Evolutionary conservation across 2,329 filamentous ascomycete genomes (phyloP), one percentile per base, ranked within the genome.

Genomic region (Calonectria leucothoes): DNA sequence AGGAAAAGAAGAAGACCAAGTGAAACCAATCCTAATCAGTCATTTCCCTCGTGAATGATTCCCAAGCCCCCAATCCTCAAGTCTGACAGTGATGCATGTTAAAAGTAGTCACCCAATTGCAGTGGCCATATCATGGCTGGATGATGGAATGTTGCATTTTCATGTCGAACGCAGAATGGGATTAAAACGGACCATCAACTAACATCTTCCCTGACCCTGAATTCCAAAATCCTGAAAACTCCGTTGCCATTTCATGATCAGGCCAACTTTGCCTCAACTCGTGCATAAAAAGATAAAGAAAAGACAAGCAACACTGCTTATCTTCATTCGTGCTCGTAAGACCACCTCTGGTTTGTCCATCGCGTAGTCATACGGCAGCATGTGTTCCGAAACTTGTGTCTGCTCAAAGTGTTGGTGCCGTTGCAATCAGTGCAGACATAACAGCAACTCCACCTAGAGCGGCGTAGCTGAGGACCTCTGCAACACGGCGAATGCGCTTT

Each of bases 361-460:
- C 17, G 27, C 15, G 12, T 29, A n/a, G 12, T 49, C 35, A 39
- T 14, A 6, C 8, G 2, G 33, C 14, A 61, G 33, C 6, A 27
- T 23, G n/a, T 31, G 17, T 35, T 25, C n/a, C 12, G 15, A 37
- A 31, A 25, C 14, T 33, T 4, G n/a, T 17, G 6, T 65, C 8
- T 10, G 25, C 23, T 66, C n/a, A 75, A 17, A 81, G 72, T 14
- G 77, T 75, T 4, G 84, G 84, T 4, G 84, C 84, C 4, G 84
- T 85, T 25, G 83, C 84, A 65, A 86, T 85, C 42, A 86, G 74
- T 4, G 83, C 84, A 29, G 84, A 83, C 81, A 85, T 82, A 48
- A 85, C 84, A n/a, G 83, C 83, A 10, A 84, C 78, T 25, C 84
- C 84, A 10, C 84, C 84, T 4, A 86, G 75, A 6, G 84, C 82